Evolutionary conservation across 2,329 filamentous ascomycete genomes (phyloP).

Genomic region (Graphilbum fragrans): DNA sequence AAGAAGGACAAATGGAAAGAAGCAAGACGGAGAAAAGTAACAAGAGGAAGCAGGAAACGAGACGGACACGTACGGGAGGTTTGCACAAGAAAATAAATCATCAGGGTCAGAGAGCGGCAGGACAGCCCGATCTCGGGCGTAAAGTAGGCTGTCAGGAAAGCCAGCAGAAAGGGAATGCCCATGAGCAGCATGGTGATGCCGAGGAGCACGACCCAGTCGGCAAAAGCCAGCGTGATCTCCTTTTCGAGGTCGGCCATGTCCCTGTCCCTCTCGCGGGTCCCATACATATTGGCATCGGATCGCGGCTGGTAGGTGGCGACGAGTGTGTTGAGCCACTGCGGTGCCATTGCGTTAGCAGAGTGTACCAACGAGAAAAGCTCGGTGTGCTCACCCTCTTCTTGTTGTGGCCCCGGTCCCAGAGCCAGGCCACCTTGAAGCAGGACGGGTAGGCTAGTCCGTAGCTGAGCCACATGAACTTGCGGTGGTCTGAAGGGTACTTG

Average conservation of each 20-base stretch:
- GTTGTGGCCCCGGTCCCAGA: conserved; percentile 15
- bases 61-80: conserved; percentile 1
- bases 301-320: conserved; percentile 7
- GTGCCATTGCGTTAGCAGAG: background rate
- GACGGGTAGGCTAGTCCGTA: conserved; percentile 14
- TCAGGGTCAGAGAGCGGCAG: conserved; percentile 14
- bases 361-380: background rate
- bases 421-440: conserved; percentile 15
- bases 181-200: conserved; percentile 10
- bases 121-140: conserved; percentile 14
- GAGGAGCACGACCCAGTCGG: conserved; percentile 12
- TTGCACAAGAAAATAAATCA: conserved; percentile 10
- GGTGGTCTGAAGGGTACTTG: conserved; percentile 5
- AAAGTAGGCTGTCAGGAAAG: conserved; percentile 13
- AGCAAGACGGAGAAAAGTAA: background rate
- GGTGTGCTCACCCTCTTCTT: conserved; percentile 9
- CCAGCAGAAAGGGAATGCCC: conserved; percentile 11
- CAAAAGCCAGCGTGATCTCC: conserved; percentile 6
- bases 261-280: conserved; percentile 4
- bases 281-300: background rate
- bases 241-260: conserved; percentile 9
- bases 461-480: conserved; percentile 7
- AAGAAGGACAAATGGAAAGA: background rate
- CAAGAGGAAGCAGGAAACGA: background rate
- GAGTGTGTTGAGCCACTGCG: conserved; percentile 12